A percentile compares a stretch with the other conserved stretches of the same genome.
Evolutionary conservation across 192 early-diverging fungal species (phyloP).

Genomic region (Mortierella hygrophila): DNA sequence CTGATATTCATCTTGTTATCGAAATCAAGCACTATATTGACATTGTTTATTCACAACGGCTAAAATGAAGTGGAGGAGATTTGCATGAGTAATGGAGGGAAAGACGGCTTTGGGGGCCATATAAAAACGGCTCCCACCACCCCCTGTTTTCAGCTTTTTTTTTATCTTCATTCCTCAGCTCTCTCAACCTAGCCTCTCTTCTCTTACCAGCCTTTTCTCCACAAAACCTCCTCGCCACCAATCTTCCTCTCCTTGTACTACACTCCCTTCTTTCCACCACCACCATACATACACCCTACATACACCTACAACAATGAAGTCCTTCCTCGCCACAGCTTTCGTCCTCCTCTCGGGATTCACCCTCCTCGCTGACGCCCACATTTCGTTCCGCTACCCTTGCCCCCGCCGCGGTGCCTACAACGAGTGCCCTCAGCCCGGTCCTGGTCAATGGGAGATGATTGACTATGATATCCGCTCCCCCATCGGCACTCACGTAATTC

Average conservation of each 20-base stretch:
- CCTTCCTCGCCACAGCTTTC: conserved; percentile 23
- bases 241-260: not conserved
- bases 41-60: not conserved
- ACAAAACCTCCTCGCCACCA: not conserved
- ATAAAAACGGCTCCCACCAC: not conserved
- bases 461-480: conserved; percentile 49
- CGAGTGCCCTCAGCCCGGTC: conserved; percentile 39
- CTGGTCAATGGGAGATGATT: conserved; percentile 36
- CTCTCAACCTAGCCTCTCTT: not conserved
- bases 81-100: not conserved
- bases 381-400: conserved; percentile 50
- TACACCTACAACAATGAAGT: conserved; percentile 35
- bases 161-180: not conserved
- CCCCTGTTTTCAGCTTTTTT: conserved; percentile 3
- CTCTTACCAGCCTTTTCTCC: not conserved
- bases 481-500: conserved; percentile 34
- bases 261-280: not conserved
- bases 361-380: conserved; percentile 41
- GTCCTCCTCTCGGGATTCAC: conserved; percentile 38
- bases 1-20: not conserved
- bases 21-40: not conserved
- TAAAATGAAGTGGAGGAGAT: not conserved
- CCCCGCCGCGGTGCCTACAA: conserved; percentile 46
- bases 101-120: not conserved
- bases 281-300: not conserved